A percentile compares a stretch with the other conserved stretches of the same genome.
Conservation (phyloP, 2,329 filamentous ascomycete species). For the Fusarium liriodendri region DNA sequence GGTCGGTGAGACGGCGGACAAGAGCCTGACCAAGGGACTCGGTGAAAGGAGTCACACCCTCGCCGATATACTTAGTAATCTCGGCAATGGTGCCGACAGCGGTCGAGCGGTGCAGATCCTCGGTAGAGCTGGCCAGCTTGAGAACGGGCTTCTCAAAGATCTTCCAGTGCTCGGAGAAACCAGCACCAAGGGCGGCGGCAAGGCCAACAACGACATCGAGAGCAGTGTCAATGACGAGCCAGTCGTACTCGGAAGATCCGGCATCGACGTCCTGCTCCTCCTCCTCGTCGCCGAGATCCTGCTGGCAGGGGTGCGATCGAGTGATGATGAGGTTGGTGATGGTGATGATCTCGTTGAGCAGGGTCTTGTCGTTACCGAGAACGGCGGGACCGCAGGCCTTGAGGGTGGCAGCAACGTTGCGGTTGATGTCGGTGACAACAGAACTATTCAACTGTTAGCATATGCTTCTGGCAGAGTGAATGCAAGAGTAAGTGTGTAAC, state of each 20-base stretch:
- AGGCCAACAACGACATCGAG: constrained; percentile 91
- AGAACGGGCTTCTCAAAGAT: constrained; percentile 93
- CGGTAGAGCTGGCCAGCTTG: constrained; percentile 87
- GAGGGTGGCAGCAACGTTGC: constrained; percentile 88
- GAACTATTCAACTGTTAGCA: constrained; percentile 69
- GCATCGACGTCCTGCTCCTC: constrained; percentile 78
- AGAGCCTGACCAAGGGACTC: constrained; percentile 80
- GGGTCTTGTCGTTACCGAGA: constrained; percentile 67
- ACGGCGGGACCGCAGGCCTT: constrained; percentile 92
- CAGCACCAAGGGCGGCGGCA: constrained; percentile 81
- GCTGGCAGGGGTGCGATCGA: constrained; percentile 91
- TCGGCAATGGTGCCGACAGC: constrained; percentile 94
- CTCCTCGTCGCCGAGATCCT: constrained; percentile 85
- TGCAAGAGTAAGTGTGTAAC: constrained; percentile 41
- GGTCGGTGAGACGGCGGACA: constrained; percentile 87
- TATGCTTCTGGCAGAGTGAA: constrained; percentile 19
- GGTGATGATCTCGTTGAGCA: constrained; percentile 81
- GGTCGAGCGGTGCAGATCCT: constrained; percentile 87
- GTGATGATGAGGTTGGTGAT: constrained; percentile 84
- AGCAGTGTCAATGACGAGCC: constrained; percentile 94
- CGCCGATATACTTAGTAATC: constrained; percentile 86
- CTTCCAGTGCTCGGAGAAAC: constrained; percentile 92
- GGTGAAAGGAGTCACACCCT: constrained; percentile 85
- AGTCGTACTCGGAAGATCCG: constrained; percentile 95
- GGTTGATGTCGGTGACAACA: constrained; percentile 94